Base-by-base conservation (phyloP, 805 yeast genomes). In the Pichia californica region DNA sequence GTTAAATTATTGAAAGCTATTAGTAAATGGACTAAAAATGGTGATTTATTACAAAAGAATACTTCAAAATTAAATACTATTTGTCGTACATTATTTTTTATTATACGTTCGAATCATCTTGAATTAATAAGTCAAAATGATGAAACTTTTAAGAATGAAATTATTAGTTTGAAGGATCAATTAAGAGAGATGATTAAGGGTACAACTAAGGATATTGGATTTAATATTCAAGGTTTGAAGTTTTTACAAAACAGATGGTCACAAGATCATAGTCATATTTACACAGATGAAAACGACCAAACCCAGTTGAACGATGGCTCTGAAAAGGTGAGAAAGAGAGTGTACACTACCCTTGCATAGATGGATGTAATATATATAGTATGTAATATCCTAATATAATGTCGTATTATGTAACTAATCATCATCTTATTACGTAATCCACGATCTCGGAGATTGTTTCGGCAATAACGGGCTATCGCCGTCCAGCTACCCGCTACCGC, bases 171-270 rank as follows among this genome's bases (percentile, higher is more conserved):
- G 36, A 83, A 82, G 55, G 59, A 61, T 8, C 77, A 77, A 51
- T 67, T 93, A 44, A 73, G 95, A 49, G 52, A 44, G 1, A 76
- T 77, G 42, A 67, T 93, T 41, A 64, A 66, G 37, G 53, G 58
- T 3, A 77, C 77, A 18, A 68, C 74, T 14, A 68, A 73, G 36
- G 81, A 76, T 46, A 69, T 93, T 36, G 98, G 97, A 9, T 81
- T 74, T 67, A 93, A 93, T 56, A 69, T 87, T 16, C 89, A 85
- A 48, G 97, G 96, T 4, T 68, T 93, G 60, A 77, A 74, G 52
- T 84, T 77, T 53, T 63, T 85, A 47, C 81, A 79, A 57, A 76
- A 73, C 35, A 88, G 83, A 61, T 89, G 96, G 96, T 77, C 78
- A 46, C 63, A 81, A 57, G 72, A 70, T 34, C 98, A 91, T 58